Evolutionary conservation across 345 rosid genomes (phyloP), one percentile per base, ranked within the genome.

Genomic region (Arabis hirsuta): DNA sequence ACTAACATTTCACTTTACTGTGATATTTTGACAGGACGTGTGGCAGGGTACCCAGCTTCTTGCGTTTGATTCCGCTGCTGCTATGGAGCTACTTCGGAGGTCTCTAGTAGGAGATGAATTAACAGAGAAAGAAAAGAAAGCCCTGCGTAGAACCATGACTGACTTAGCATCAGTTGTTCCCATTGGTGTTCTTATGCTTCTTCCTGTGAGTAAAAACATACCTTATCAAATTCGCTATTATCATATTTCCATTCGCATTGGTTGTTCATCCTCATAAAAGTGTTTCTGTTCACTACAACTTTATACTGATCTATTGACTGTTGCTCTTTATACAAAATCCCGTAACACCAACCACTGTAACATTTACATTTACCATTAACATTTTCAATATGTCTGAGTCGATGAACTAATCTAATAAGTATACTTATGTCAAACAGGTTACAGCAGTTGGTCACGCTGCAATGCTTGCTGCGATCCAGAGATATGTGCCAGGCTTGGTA

Each of bases 361-460:
- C 44, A 24, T 29, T 36, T 55, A 65, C 36, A 48, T 73, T 6
- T 16, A 26, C 57, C 62, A 10, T 8, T 34, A 65, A 39, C 60
- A 66, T 2, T 34, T 22, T 24, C 60, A 66, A 51, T 67, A 41
- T 48, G 13, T 45, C 44, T 19, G n/a, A 44, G 34, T 54, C 47
- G 16, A 62, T 44, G 45, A 70, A 19, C 45, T 69, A 47, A 64
- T 56, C 67, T 58, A 77, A 14, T 12, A 34, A 2, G 12, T 46
- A 54, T 41, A 42, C 27, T 48, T 26, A 20, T 57, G 62, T 72
- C 65, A 55, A 39, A 43, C 83, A 95, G 99, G 96, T 91, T 32
- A 95, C 99, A 76, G 96, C 99, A 52, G 90, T 95, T 72, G 99
- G 99, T 57, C 97, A 88, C 55, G 97, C 99, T 11, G 97, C 99